A percentile compares a stretch with the other conserved stretches of the same genome.
These are phyloP conservation scores for Pulveroboletus sp. DNA, from an alignment of 768 basidiomycete genomes.

Conservation along the genomic window DNA sequence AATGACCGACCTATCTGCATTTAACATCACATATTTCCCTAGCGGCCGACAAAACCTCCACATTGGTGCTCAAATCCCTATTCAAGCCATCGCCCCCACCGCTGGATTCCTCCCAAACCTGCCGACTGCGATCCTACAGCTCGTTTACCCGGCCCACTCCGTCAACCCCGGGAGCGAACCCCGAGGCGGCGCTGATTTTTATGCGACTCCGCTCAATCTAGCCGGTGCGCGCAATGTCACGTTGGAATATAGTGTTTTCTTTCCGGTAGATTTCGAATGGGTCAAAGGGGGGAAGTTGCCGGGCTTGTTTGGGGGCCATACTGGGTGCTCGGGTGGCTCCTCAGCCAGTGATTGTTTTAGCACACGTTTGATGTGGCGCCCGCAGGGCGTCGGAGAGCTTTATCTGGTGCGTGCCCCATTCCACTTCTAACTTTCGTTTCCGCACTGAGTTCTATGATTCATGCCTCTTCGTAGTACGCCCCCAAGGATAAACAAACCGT, in stretches of 20 bases:
- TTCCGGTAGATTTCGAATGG: conserved; percentile 70
- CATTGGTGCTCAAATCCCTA: conserved; percentile 48
- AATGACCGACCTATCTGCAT: conserved; percentile 55
- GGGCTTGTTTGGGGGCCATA: conserved; percentile 69
- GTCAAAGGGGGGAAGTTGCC: conserved; percentile 83
- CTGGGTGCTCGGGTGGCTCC: conserved; percentile 67
- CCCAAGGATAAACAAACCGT: conserved; percentile 64
- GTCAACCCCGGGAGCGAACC: conserved; percentile 62
- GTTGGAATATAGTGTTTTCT: conserved; percentile 69
- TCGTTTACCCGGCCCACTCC: conserved; percentile 64
- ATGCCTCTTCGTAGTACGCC: conserved; percentile 52
- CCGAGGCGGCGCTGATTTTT: conserved; percentile 71
- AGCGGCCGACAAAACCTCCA: conserved; percentile 51
- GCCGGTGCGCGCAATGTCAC: conserved; percentile 47
- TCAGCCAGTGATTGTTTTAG: conserved; percentile 75
- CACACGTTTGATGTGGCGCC: conserved; percentile 81
- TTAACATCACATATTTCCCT: conserved; percentile 55
- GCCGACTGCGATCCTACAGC: conserved; percentile 46
- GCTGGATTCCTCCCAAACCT: conserved; percentile 16
- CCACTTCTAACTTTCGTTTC: not conserved
- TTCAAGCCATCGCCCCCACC: conserved; percentile 26
- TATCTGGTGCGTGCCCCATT: conserved; percentile 51
- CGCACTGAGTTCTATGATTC: not conserved
- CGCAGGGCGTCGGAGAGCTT: conserved; percentile 63
- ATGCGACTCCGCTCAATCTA: conserved; percentile 45